Base-by-base conservation (phyloP, 164 flowering plant species). In the Akebia trifoliata region DNA sequence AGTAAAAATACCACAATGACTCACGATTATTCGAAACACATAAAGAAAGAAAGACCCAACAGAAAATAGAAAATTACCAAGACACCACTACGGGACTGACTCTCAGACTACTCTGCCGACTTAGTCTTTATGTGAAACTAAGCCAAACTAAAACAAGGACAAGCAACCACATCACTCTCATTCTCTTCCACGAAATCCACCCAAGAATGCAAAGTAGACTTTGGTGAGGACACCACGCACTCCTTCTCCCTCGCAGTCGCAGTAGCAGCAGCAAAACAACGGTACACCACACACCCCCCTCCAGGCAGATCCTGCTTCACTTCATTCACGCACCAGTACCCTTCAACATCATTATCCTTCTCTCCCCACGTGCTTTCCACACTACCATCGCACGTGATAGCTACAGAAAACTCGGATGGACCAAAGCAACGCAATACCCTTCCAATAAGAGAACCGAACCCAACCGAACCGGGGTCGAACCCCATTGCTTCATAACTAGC, bases 401-500 rank as follows among this genome's bases (percentile, higher is more conserved):
- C 87, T 4, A 81, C 58, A 0, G 90, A 78, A 45, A 85, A 83
- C 58, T 80, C 76, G 2, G 63, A 44, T 0, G 95, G 95, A 0
- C 52, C 42, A 37, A 87, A 87, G 56, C 95, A 85, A 0, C 26
- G 52, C 37, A 87, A 54, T 6, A 79, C 90, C 61, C 87, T 69
- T 63, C 69, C 35, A 9, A 83, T 34, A 47, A 85, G 62, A 2
- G 51, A 39, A 11, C 34, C 60, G 39, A 82, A 54, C 8, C 53
- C 59, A 4, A 77, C 66, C 1, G 32, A 4, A 6, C 39, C 37
- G 0, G 68, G 58, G 55, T 79, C 79, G 40, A 75, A 70, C 18
- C 87, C 90, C 60, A 66, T 57, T 4, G 87, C 79, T 61, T 88
- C 96, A 40, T 71, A 88, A 68, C 96, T 88, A 0, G 93, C 93